These are phyloP conservation scores for Quercus suber DNA, from an alignment of 306 rosid genomes.

Conservation along the genomic window DNA sequence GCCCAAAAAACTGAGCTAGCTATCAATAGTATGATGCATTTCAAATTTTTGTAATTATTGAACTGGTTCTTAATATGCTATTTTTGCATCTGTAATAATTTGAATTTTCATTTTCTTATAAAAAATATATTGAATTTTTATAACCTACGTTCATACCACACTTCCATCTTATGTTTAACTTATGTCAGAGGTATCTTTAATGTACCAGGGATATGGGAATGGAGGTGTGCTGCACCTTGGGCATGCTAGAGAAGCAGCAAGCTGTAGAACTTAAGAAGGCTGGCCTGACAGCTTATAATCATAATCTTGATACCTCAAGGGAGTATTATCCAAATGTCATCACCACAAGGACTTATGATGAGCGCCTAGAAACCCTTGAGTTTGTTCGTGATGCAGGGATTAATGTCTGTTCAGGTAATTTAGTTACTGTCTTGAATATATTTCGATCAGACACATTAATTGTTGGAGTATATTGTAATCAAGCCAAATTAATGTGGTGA, in stretches of 20 bases:
- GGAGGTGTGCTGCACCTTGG: slow-evolving; percentile 99
- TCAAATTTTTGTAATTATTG: background rate
- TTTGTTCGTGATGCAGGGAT: slow-evolving; percentile 95
- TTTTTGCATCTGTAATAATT: too few relatives aligned
- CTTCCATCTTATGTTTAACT: background rate
- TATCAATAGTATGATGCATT: background rate
- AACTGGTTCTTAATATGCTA: background rate
- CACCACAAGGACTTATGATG: slow-evolving; percentile 90
- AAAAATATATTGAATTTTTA: background rate
- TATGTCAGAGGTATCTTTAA: slow-evolving; percentile 9
- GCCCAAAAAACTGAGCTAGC: background rate
- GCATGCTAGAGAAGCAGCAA: slow-evolving; percentile 94
- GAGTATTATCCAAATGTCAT: slow-evolving; percentile 93
- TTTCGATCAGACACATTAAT: background rate
- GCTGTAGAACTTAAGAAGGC: slow-evolving; percentile 88
- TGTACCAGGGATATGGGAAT: slow-evolving; percentile 78
- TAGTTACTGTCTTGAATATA: slow-evolving; percentile 5
- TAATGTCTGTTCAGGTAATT: slow-evolving; percentile 87
- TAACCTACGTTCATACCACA: background rate
- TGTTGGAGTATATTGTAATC: background rate
- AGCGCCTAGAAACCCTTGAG: slow-evolving; percentile 85
- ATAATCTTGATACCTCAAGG: slow-evolving; percentile 95
- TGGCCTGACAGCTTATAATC: slow-evolving; percentile 96
- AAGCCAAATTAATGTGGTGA: background rate
- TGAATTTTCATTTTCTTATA: background rate